Evolutionary conservation across 352 stramenopile genomes (phyloP).

Genomic region (Phytopythium helicoides): DNA sequence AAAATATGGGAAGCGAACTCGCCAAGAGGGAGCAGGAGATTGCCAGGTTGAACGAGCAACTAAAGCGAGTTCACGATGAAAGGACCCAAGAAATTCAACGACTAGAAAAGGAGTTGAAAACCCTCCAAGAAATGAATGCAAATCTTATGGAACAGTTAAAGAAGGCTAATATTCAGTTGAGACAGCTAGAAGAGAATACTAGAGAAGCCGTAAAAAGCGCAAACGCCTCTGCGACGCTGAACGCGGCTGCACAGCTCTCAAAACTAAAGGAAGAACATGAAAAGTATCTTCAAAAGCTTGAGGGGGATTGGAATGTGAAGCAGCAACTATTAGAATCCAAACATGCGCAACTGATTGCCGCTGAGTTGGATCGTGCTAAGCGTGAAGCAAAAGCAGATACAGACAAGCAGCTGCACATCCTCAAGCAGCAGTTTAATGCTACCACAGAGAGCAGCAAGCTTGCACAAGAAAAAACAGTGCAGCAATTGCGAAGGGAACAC

Average conservation of each 20-base stretch:
- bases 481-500: neutral
- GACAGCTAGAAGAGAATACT: conserved; percentile 15
- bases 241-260: neutral
- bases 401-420: conserved; percentile 1
- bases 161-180: conserved; percentile 10
- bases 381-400: neutral
- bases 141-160: conserved; percentile 19
- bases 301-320: neutral
- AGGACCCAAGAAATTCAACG: neutral
- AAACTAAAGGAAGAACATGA: neutral
- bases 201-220: conserved; percentile 15
- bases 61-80: neutral
- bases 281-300: neutral
- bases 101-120: conserved; percentile 3
- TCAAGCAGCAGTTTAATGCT: neutral
- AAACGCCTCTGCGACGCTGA: neutral
- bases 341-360: neutral
- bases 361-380: neutral
- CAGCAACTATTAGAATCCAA: neutral
- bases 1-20: neutral
- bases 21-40: neutral
- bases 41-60: neutral
- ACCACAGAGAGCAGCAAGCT: conserved; percentile 20
- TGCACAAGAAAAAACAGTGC: conserved; percentile 12
- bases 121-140: neutral